Conservation (phyloP, 1,284 basidiomycete genomes). For the Ceratobasidium papillatum region DNA sequence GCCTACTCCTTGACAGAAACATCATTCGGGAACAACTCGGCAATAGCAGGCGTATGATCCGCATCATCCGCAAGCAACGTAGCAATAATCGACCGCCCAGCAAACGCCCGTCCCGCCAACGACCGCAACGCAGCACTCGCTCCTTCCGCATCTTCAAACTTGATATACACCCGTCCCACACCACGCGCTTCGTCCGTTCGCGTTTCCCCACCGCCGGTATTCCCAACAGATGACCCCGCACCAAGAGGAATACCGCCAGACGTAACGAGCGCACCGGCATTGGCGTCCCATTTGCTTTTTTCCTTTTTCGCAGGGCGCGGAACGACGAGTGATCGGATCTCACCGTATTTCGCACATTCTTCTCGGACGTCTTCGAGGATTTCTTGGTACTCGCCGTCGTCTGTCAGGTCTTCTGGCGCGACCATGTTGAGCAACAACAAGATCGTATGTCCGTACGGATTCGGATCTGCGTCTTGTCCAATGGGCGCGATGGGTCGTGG, state of each 20-base stretch:
- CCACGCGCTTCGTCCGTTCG: constrained; percentile 85
- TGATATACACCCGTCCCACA: constrained; percentile 93
- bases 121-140: constrained; percentile 80
- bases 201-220: background rate
- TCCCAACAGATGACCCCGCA: constrained; percentile 45
- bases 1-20: background rate
- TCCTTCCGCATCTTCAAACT: constrained; percentile 69
- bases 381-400: constrained; percentile 93
- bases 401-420: constrained; percentile 87
- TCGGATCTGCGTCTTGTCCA: constrained; percentile 64
- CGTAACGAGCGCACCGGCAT: constrained; percentile 57
- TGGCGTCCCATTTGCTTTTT: constrained; percentile 80
- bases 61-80: constrained; percentile 81
- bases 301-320: constrained; percentile 88
- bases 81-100: constrained; percentile 87
- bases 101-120: constrained; percentile 91
- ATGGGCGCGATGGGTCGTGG: constrained; percentile 79
- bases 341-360: constrained; percentile 86
- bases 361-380: constrained; percentile 95
- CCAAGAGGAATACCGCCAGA: constrained; percentile 3
- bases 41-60: constrained; percentile 78
- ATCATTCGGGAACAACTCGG: constrained; percentile 29
- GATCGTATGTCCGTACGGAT: constrained; percentile 71
- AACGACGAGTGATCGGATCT: constrained; percentile 85
- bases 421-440: constrained; percentile 99